Evolutionary conservation across 2,329 filamentous ascomycete genomes (phyloP).

Genomic region (Aspergillus sclerotialis): DNA sequence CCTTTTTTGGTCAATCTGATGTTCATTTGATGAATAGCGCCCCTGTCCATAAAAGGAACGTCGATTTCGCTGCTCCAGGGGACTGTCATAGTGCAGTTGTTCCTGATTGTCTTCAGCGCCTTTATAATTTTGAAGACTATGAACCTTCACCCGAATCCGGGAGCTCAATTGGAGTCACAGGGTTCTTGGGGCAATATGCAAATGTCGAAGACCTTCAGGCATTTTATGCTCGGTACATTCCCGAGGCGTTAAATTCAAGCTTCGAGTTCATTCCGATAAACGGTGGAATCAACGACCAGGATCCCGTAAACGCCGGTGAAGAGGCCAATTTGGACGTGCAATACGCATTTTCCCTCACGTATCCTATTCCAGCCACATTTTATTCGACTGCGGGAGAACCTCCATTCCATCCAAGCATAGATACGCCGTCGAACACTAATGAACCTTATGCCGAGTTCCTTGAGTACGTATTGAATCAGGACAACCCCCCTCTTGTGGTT

Average conservation of each 20-base stretch:
- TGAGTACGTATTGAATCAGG: slow-evolving; percentile 50
- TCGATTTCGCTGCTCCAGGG: slow-evolving; percentile 14
- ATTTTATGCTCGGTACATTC: slow-evolving; percentile 51
- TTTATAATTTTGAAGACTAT: slow-evolving; percentile 40
- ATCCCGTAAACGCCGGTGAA: slow-evolving; percentile 33
- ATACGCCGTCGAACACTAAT: slow-evolving; percentile 46
- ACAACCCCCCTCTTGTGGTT: slow-evolving; percentile 55
- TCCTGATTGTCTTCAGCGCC: slow-evolving; percentile 42
- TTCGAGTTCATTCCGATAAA: slow-evolving; percentile 55
- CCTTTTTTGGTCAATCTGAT: slow-evolving; percentile 49
- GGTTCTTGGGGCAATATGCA: slow-evolving; percentile 47
- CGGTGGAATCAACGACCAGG: slow-evolving; percentile 47
- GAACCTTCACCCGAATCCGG: slow-evolving; percentile 23
- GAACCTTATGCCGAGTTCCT: slow-evolving; percentile 63
- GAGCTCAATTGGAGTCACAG: slow-evolving; percentile 40
- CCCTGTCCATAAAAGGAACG: slow-evolving; percentile 9
- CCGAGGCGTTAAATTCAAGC: slow-evolving; percentile 43
- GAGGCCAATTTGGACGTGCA: slow-evolving; percentile 62
- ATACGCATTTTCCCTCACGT: slow-evolving; percentile 51
- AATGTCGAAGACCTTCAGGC: slow-evolving; percentile 48
- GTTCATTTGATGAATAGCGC: slow-evolving; percentile 36
- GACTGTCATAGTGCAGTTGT: slow-evolving; percentile 38
- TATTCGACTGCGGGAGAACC: slow-evolving; percentile 55
- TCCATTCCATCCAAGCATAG: slow-evolving; percentile 44
- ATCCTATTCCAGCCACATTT: slow-evolving; percentile 48